A percentile compares a stretch with the other conserved stretches of the same genome.
phyloP scores from a whole-genome alignment of 305 asterid species.

The Fraxinus xanthoxyloides region DNA sequence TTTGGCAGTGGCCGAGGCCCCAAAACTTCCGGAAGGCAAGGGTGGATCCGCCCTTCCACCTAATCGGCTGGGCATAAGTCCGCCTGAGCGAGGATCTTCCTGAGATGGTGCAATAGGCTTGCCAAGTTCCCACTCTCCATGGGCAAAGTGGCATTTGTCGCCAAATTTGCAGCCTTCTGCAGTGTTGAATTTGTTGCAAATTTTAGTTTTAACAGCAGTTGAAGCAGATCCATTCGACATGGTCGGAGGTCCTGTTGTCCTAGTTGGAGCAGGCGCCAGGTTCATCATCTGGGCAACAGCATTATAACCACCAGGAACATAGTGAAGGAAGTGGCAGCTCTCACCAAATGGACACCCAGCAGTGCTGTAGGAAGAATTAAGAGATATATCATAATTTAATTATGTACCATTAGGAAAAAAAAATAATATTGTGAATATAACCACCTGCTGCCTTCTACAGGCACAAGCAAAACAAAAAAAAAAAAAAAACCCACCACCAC shows the following conservation, averaged over 20 bases:
- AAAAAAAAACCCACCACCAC: background rate
- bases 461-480: background rate
- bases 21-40: conserved; percentile 57
- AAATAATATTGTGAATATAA: background rate
- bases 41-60: conserved; percentile 46
- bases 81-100: conserved; percentile 53
- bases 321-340: conserved; percentile 89
- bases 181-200: conserved; percentile 69
- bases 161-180: conserved; percentile 94
- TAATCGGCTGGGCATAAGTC: conserved; percentile 46
- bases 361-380: conserved; percentile 44
- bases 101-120: conserved; percentile 49
- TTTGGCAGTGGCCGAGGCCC: conserved; percentile 76
- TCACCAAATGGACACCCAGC: conserved; percentile 95
- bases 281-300: conserved; percentile 88
- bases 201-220: conserved; percentile 52
- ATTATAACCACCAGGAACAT: conserved; percentile 82
- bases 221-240: conserved; percentile 55
- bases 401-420: background rate
- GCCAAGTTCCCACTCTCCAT: conserved; percentile 93
- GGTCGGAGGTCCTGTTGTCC: conserved; percentile 39
- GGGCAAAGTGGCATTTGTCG: conserved; percentile 84
- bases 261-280: conserved; percentile 58
- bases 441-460: background rate
- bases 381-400: background rate